Evolutionary conservation across 495 filamentous ascomycete genomes (phyloP), one percentile per base, ranked within the genome.

Genomic region (Penicillium waksmanii): DNA sequence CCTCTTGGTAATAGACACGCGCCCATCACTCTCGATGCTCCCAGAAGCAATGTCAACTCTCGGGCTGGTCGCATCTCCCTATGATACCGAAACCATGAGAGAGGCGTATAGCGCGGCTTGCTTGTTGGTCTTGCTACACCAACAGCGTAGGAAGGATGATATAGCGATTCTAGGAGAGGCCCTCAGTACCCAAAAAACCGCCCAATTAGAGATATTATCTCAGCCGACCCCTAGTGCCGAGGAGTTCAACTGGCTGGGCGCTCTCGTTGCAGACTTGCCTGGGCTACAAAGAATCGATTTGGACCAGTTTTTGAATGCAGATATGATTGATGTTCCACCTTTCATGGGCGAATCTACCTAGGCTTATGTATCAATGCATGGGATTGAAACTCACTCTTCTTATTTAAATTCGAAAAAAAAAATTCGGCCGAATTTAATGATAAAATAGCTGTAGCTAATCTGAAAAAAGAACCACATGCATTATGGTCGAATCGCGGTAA

Each of bases 71-170:
- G 70, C 71, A 1, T 70, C 59, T 23, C 69, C 64, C 0, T 82
- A 80, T 34, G 61, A 77, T 40, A 85, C 76, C 0, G 64, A 70
- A 10, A 73, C 74, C 0, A 74, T 80, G 63, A 67, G 66, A n/a
- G 81, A 84, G 55, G 82, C 81, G 1, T 71, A 75, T 43, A 75
- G 72, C 17, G 80, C 80, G 0, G 79, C 81, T 4, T 68, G 67
- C 23, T 46, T 81, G 12, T 65, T 83, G 1, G 58, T 81, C 0
- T 55, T 66, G 19, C 53, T 78, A 11, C 70, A 79, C 51, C 75
- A 77, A 53, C 60, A 67, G 35, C 73, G 77, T 12, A 63, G 70
- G 18, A 66, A 68, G 33, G 71, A 71, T 34, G 73, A 76, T 54
- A 44, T 71, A 6, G 60, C 56, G 3, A 61, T 67, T 0, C 58